These are phyloP conservation scores for Eremochloa ophiuroides DNA, from an alignment of 176 grass and related monocot genomes.

Conservation along the genomic window DNA sequence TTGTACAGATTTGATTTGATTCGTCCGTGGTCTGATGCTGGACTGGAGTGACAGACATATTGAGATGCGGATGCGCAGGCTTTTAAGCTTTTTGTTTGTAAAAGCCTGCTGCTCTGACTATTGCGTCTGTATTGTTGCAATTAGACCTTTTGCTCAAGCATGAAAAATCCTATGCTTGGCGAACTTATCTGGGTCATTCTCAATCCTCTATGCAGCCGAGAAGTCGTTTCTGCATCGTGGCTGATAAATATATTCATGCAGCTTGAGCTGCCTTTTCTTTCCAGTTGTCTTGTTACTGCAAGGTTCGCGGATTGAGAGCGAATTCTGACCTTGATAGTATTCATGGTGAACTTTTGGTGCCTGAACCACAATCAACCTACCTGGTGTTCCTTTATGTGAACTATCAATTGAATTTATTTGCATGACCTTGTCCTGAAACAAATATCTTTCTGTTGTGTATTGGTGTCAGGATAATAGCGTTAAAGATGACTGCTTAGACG, in stretches of 20 bases:
- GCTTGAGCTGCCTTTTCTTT: background rate
- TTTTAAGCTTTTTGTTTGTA: slow-evolving; percentile 40
- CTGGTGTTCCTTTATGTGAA: background rate
- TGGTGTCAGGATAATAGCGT: too few species aligned
- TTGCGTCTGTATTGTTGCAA: slow-evolving; percentile 5
- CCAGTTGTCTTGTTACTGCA: background rate
- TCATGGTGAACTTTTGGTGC: background rate
- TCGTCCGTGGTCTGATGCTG: background rate
- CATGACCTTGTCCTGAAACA: background rate
- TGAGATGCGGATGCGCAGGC: slow-evolving; percentile 29
- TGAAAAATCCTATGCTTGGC: slow-evolving; percentile 10
- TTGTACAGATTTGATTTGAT: slow-evolving; percentile 42
- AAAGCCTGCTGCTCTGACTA: slow-evolving; percentile 15
- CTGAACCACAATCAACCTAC: background rate
- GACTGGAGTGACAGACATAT: background rate
- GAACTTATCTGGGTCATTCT: background rate
- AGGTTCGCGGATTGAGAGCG: background rate
- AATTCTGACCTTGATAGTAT: background rate
- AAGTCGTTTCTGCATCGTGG: background rate
- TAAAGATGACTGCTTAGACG: too few species aligned
- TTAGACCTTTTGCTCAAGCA: background rate
- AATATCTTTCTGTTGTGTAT: background rate
- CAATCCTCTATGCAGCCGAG: background rate
- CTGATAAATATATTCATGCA: background rate
- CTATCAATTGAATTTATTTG: background rate